Conservation (phyloP, 139 green algal species). For the Pleodorina starrii region DNA sequence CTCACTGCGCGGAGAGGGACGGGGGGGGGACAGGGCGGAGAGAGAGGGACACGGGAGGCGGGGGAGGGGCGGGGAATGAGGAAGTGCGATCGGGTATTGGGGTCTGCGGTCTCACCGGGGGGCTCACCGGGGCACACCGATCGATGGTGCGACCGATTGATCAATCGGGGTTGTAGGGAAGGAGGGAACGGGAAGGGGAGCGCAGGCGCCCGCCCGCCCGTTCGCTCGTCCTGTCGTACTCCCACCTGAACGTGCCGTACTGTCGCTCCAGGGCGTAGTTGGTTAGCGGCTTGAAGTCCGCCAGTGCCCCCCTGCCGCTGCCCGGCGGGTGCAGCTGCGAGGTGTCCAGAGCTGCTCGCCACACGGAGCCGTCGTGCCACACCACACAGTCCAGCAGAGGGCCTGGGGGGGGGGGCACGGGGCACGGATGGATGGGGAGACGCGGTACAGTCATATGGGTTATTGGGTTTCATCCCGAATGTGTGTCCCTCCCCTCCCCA, state of each 20-base stretch:
- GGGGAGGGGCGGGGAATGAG: constrained; percentile 30
- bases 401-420: constrained; percentile 58
- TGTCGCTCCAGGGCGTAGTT: constrained; percentile 71
- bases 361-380: constrained; percentile 90
- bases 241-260: constrained; percentile 70
- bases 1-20: constrained; percentile 66
- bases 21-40: constrained; percentile 58
- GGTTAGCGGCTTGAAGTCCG: constrained; percentile 78
- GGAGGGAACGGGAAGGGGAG: too few relatives aligned
- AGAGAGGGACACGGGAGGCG: too few relatives aligned
- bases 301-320: constrained; percentile 63
- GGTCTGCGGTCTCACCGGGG: too few relatives aligned
- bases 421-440: not conserved
- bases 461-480: too few relatives aligned
- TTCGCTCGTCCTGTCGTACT: too few relatives aligned
- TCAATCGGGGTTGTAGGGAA: too few relatives aligned
- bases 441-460: too few relatives aligned
- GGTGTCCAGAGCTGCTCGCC: constrained; percentile 89
- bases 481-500: too few relatives aligned
- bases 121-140: too few relatives aligned
- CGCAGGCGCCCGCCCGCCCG: too few relatives aligned
- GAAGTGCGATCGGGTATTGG: too few relatives aligned
- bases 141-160: too few relatives aligned
- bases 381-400: constrained; percentile 89
- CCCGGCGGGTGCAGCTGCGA: constrained; percentile 66